Base-by-base conservation (phyloP, 345 rosid genomes). In the Eutrema heterophyllum region DNA sequence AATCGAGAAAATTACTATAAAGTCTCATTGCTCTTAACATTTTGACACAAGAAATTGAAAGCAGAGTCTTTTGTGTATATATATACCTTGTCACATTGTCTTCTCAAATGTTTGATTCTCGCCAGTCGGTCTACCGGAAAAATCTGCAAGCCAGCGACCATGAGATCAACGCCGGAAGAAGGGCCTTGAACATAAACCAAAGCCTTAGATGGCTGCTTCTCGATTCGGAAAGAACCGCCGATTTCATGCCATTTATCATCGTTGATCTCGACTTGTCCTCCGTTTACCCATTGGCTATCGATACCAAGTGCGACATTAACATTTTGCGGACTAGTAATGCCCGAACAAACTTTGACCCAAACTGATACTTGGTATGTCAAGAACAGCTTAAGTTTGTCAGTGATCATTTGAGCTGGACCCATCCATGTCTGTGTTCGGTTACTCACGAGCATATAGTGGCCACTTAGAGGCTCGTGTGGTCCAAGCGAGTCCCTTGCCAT, bases 321-420 rank as follows among this genome's bases (percentile, higher is more conserved):
- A 73, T 84, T 91, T 73, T 94, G 98, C 16, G 95, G 86, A 57
- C 85, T 82, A 7, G 50, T 79, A 33, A 84, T 66, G 11, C 84
- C 83, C 4, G 89, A 77, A 63, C 85, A 88, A 26, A 89, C 81
- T 84, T 84, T 86, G 48, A 88, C 96, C 98, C 98, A 94, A 18
- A 93, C 97, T 13, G 97, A 86, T 44, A 94, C 87, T 81, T 94
- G 98, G 80, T 94, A 94, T 46, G 97, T 88, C 82, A 91, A 67
- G 68, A 88, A 89, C 43, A 88, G 84, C 67, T 86, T 82, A 64
- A 91, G 74, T 80, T 83, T 91, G 32, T 88, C 95, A 2, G 96
- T 87, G 77, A 94, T 94, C 59, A 83, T 71, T 84, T 94, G 98
- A 50, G 96, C 97, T 51, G 98, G 98, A 49, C 98, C 98, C 97